Evolutionary conservation across 805 yeast genomes (phyloP), one percentile per base, ranked within the genome.

Genomic region (Yarrowia sp.): DNA sequence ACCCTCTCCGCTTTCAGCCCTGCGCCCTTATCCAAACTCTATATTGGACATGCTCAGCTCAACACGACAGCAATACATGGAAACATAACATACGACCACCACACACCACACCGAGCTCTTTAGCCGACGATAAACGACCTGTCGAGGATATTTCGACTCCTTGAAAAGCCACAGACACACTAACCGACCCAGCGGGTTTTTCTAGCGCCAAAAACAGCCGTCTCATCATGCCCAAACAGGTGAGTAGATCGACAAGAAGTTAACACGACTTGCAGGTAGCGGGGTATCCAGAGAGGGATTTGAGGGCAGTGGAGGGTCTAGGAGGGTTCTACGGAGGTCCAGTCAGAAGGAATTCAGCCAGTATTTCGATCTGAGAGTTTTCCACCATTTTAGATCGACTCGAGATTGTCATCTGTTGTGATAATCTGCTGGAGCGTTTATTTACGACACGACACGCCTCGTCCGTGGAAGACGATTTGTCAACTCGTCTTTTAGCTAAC

Each of bases 21-120:
- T 35, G 42, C 58, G 58, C 56, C 39, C 58, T 51, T 51, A 51
- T 51, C 58, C 58, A 51, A 51, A 51, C 58, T 35, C 42, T 22
- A 51, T 33, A 24, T 21, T 25, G 21, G 41, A 35, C 58, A 51
- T 51, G 58, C 42, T 51, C 42, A 31, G 24, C 42, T 51, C 58
- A 35, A 51, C 58, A 51, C 42, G 42, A 33, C 58, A 51, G 58
- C 58, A 51, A 51, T 31, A 47, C 55, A 47, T 31, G 27, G 38
- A 21, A 44, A 31, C 55, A 47, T 21, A 47, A 47, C 55, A 31
- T 47, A 47, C 38, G n/a, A 31, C 51, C 24, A 27, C 35, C 16
- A n/a, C 47, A 42, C 47, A 24, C 32, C 21, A 24, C 47, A 13
- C 9, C 3, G 32, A 42, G 16, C 32, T 27, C 25, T n/a, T 16